Base-by-base conservation (phyloP, 2,329 filamentous ascomycete species). In the Scedosporium aurantiacum region DNA sequence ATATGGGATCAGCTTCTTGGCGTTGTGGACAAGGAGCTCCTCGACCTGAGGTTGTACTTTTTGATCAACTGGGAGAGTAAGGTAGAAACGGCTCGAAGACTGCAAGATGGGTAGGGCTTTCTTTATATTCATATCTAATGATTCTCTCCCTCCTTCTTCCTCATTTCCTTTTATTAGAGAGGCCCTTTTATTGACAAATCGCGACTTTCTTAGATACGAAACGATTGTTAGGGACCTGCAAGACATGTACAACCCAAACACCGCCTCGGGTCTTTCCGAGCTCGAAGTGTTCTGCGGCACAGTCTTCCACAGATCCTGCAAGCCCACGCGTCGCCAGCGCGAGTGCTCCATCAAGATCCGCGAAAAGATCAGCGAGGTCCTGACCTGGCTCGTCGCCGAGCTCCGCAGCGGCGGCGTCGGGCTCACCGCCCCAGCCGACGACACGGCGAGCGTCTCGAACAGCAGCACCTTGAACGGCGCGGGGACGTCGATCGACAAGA, bases 271-370 rank as follows among this genome's bases (percentile, higher is more conserved):
- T 0, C 70, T 84, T 6, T 75, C 70, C 0, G 82, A 84, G 65
- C 70, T 80, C 0, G 82, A 84, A 63, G 79, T 81, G 0, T 82
- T 83, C 60, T 80, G 80, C 25, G 82, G 81, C 7, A 76, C 74
- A n/a, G 77, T 84, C n/a, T 69, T 82, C 47, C 82, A 79, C 68
- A 79, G 76, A 63, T 70, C 68, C 0, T 80, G 80, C 0, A 65
- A 71, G 0, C 81, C 81, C 68, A 81, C 76, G 0, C 71, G 72
- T 8, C 76, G 79, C 2, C 79, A 83, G 64, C 76, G 79, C 2
- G 81, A 84, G 56, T 72, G 73, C 1, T 82, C 80, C 1, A 70
- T 75, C 56, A 79, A 78, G 65, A 73, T 84, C 21, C 78, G 76
- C 60, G 79, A 82, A 14, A 78, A 79, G 57, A 82, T 79, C 57